Percentiles rank a stretch among this genome's conserved stretches.
These are phyloP conservation scores for Boletus speciosus DNA, from an alignment of 768 basidiomycete genomes.

Conservation along the genomic window DNA sequence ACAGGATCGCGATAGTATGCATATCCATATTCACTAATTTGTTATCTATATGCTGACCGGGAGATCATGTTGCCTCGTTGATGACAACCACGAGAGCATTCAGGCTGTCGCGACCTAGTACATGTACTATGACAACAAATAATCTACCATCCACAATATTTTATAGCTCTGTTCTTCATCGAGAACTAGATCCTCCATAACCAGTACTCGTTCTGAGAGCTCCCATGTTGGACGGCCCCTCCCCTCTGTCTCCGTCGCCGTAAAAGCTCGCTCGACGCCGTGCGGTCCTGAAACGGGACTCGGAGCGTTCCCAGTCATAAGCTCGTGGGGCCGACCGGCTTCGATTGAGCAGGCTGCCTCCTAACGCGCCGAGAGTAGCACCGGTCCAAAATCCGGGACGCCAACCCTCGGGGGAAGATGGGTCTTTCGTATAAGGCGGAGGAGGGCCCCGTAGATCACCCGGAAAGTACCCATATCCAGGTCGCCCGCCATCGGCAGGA, in stretches of 20 bases:
- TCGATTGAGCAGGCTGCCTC: constrained; percentile 52
- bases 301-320: constrained; percentile 62
- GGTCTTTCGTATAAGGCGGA: constrained; percentile 54
- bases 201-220: constrained; percentile 75
- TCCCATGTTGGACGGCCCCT: constrained; percentile 68
- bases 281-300: constrained; percentile 27
- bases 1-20: background rate
- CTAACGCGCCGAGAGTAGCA: constrained; percentile 67
- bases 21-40: constrained; percentile 19
- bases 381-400: constrained; percentile 86
- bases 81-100: too few species aligned
- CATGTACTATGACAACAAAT: constrained; percentile 1
- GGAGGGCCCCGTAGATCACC: constrained; percentile 46
- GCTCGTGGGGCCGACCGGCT: constrained; percentile 25
- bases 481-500: constrained; percentile 10
- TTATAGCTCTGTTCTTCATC: constrained; percentile 38
- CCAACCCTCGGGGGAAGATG: constrained; percentile 38
- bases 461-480: constrained; percentile 50
- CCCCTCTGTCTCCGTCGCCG: constrained; percentile 52
- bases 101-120: background rate
- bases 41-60: background rate
- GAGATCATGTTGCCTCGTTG: background rate
- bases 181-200: constrained; percentile 70
- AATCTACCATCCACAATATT: background rate
- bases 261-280: constrained; percentile 25